A percentile compares a stretch with the other conserved stretches of the same genome.
phyloP scores from a whole-genome alignment of 805 yeast genomes.

The Wickerhamomyces subpelliculosus region DNA sequence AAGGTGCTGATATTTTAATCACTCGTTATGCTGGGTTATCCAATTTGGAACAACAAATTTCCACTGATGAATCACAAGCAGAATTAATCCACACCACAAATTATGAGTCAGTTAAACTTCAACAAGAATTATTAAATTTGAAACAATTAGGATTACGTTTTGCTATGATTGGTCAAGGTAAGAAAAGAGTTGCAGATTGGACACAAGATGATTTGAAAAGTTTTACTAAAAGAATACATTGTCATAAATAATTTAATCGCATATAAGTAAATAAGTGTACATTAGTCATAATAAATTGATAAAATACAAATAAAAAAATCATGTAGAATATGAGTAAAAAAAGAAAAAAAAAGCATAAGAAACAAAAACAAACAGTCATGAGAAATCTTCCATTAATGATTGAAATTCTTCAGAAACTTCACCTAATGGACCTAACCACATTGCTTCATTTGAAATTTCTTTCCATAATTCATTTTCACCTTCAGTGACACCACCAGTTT shows the following conservation, averaged over 20 bases:
- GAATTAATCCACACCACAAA: slow-evolving; percentile 2
- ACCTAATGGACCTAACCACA: slow-evolving; percentile 47
- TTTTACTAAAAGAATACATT: slow-evolving; percentile 37
- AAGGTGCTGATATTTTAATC: slow-evolving; percentile 51
- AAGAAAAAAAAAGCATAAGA: background rate
- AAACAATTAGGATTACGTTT: slow-evolving; percentile 41
- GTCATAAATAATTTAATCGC: slow-evolving; percentile 1
- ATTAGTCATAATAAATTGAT: no score
- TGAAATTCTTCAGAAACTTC: slow-evolving; percentile 35
- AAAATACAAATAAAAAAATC: background rate
- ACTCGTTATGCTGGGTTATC: slow-evolving; percentile 48
- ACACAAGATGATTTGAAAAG: slow-evolving; percentile 40
- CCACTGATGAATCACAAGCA: slow-evolving; percentile 6
- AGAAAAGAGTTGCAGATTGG: slow-evolving; percentile 61
- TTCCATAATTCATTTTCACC: slow-evolving; percentile 60
- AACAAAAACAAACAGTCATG: background rate
- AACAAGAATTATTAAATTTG: slow-evolving; percentile 33
- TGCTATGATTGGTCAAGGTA: slow-evolving; percentile 32
- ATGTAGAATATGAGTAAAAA: background rate
- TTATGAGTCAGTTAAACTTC: slow-evolving; percentile 6
- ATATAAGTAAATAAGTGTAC: no score
- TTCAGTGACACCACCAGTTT: slow-evolving; percentile 24
- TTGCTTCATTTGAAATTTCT: slow-evolving; percentile 70
- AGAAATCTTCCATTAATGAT: slow-evolving; percentile 16
- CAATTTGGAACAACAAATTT: slow-evolving; percentile 28